A percentile compares a stretch with the other conserved stretches of the same genome.
Conservation (phyloP, 768 basidiomycete species). For the Lactarius sanguifluus region DNA sequence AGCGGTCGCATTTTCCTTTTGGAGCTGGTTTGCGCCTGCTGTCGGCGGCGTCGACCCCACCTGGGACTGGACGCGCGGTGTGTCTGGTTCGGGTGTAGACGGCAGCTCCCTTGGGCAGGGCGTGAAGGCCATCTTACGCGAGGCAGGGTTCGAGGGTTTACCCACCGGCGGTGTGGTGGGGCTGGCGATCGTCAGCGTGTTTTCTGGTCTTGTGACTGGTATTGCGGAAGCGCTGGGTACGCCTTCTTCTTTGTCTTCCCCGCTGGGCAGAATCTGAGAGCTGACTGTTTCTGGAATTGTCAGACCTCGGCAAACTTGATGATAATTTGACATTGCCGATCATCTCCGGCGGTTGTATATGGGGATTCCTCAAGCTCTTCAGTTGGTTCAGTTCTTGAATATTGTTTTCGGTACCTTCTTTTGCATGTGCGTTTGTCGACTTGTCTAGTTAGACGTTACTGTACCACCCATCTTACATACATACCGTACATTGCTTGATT, state of each 20-base stretch:
- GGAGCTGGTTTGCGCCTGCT: constrained; percentile 58
- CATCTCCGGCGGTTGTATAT: constrained; percentile 73
- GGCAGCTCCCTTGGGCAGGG: constrained; percentile 27
- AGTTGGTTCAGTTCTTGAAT: constrained; percentile 36
- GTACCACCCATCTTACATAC: constrained; percentile 8
- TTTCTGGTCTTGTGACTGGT: constrained; percentile 77
- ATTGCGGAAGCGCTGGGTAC: constrained; percentile 87
- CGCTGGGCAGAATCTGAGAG: not conserved
- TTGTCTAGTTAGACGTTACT: constrained; percentile 18
- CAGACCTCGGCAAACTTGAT: constrained; percentile 82
- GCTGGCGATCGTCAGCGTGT: constrained; percentile 53
- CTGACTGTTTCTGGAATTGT: not conserved
- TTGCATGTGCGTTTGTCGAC: constrained; percentile 1
- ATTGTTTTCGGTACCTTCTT: not conserved
- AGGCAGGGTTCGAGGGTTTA: constrained; percentile 27
- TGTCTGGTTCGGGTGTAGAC: constrained; percentile 36
- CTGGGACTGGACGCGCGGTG: constrained; percentile 60
- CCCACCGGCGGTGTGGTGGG: constrained; percentile 48
- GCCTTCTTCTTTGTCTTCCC: constrained; percentile 34
- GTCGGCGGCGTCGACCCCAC: constrained; percentile 42
- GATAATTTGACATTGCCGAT: constrained; percentile 91
- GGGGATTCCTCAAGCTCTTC: constrained; percentile 50
- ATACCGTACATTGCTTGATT: not conserved
- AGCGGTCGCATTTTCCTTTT: constrained; percentile 65
- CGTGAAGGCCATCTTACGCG: constrained; percentile 34